phyloP scores from a whole-genome alignment of 371 early-diverging fungal genomes.

The Mortierella sp. region DNA sequence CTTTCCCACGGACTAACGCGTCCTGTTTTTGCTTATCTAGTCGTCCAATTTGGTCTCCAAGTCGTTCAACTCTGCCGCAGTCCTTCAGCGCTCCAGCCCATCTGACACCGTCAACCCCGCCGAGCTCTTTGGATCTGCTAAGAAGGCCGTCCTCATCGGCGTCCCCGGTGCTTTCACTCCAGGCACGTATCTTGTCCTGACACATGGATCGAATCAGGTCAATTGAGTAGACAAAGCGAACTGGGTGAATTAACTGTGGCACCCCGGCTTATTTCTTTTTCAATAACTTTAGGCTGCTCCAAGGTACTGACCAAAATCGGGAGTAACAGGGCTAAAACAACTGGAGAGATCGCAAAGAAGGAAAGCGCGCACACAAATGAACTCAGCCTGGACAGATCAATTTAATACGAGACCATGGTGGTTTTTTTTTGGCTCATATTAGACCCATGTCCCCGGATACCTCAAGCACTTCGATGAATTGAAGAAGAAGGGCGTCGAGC shows the following conservation, averaged over 20 bases:
- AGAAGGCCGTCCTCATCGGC: constrained; percentile 67
- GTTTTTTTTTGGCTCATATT: constrained; percentile 11
- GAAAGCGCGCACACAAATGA: not conserved
- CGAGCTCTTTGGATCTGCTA: constrained; percentile 61
- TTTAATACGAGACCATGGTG: not conserved
- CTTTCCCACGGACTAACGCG: constrained; percentile 1
- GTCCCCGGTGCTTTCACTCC: constrained; percentile 80
- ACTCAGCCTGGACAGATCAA: not conserved
- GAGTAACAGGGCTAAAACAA: not conserved
- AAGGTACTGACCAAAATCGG: constrained; percentile 37
- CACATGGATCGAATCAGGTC: not conserved
- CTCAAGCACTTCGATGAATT: constrained; percentile 68
- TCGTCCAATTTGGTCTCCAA: constrained; percentile 38
- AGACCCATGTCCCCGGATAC: constrained; percentile 80
- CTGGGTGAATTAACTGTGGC: not conserved
- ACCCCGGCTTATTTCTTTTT: too few species aligned
- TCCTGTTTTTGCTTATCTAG: constrained; percentile 6
- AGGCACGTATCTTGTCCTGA: constrained; percentile 35
- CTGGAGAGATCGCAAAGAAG: not conserved
- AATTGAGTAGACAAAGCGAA: too few species aligned
- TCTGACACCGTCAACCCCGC: constrained; percentile 59
- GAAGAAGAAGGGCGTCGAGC: constrained; percentile 74
- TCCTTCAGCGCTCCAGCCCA: constrained; percentile 61
- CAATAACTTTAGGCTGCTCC: constrained; percentile 60
- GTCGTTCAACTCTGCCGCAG: constrained; percentile 54